Percentiles rank a stretch among this genome's conserved stretches.
Evolutionary conservation across 768 basidiomycete genomes (phyloP).

Genomic region (Xerocomellus dryophilus): DNA sequence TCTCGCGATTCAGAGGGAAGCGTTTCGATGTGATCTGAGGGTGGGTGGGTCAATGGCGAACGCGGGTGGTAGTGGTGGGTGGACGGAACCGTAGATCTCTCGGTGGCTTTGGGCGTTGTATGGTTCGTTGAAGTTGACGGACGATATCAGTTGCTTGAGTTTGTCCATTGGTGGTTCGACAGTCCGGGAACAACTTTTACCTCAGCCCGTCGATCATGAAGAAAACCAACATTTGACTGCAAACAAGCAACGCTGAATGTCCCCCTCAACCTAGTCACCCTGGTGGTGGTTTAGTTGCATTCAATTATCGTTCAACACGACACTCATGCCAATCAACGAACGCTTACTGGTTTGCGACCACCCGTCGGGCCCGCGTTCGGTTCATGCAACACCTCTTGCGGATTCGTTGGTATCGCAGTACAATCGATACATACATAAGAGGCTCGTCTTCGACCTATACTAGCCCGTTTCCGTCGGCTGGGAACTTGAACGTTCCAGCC

Average conservation of each 20-base stretch:
- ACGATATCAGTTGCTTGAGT: conserved; percentile 4
- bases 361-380: background rate
- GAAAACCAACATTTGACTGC: background rate
- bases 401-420: no score
- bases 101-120: conserved; percentile 12
- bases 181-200: background rate
- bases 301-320: no score
- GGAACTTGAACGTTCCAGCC: background rate
- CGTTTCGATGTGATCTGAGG: conserved; percentile 9
- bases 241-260: background rate
- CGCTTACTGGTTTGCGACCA: background rate
- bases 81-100: conserved; percentile 17
- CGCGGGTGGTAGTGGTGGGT: background rate
- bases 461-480: background rate
- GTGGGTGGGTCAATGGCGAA: background rate
- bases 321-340: background rate
- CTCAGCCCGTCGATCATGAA: background rate
- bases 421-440: no score
- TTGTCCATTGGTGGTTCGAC: background rate
- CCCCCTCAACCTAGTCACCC: no score
- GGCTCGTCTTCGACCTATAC: background rate
- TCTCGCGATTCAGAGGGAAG: background rate
- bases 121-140: conserved; percentile 17
- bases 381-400: background rate
- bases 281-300: no score